These are phyloP conservation scores for Arthrobotrys iridis DNA, from an alignment of 2,329 filamentous ascomycete species.

Conservation along the genomic window DNA sequence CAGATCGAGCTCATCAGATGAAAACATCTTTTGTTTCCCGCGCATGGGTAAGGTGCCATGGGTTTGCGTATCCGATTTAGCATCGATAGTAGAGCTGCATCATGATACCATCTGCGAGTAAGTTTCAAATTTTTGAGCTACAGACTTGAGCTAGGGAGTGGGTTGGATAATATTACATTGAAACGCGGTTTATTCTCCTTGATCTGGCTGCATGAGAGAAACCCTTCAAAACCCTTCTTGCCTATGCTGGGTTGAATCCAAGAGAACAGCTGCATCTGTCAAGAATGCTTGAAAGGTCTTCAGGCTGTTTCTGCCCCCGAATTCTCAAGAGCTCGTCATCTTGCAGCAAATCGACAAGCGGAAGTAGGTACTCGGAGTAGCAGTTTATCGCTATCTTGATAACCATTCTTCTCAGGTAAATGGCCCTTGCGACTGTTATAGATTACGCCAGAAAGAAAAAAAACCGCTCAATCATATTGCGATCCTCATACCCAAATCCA, in stretches of 20 bases:
- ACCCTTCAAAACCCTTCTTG: background rate
- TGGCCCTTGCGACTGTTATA: background rate
- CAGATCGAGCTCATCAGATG: background rate
- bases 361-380: background rate
- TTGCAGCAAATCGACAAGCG: background rate
- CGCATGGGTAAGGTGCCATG: slow-evolving; percentile 8
- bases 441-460: background rate
- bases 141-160: background rate
- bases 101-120: too few relatives aligned
- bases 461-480: slow-evolving; percentile 19
- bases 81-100: too few relatives aligned
- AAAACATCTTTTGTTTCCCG: slow-evolving; percentile 20
- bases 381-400: slow-evolving; percentile 16
- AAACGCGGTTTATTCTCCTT: slow-evolving; percentile 12
- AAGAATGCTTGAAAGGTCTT: background rate
- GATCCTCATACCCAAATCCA: slow-evolving; percentile 17
- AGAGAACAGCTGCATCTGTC: background rate
- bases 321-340: background rate
- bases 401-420: background rate
- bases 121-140: background rate
- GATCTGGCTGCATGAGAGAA: background rate
- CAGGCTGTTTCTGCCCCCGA: background rate
- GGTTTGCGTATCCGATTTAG: background rate
- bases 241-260: background rate
- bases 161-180: background rate